Evolutionary conservation across 1,139 yeast species (phyloP).

Genomic region (Taphrina pruni): DNA sequence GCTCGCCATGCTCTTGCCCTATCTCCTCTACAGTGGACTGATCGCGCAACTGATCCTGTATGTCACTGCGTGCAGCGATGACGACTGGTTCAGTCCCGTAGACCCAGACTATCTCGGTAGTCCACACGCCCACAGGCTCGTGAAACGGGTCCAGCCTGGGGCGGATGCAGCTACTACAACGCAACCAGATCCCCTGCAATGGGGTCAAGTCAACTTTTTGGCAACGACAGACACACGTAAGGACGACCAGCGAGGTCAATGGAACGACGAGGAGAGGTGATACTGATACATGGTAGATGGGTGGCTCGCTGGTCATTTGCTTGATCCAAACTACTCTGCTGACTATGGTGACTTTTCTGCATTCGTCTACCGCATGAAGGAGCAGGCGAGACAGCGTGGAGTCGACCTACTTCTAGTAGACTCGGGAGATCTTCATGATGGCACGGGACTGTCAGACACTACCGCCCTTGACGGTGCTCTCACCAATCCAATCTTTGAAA

Average conservation of each 20-base stretch:
- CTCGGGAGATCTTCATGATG: slow-evolving; percentile 94
- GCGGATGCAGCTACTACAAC: slow-evolving; percentile 12
- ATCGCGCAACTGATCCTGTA: not conserved
- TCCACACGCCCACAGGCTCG: not conserved
- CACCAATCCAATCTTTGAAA: slow-evolving; percentile 26
- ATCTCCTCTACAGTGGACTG: not conserved
- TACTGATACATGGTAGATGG: slow-evolving; percentile 57
- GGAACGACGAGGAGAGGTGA: not conserved
- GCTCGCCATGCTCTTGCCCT: too few species aligned
- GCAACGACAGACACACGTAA: slow-evolving; percentile 89
- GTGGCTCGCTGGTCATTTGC: slow-evolving; percentile 87
- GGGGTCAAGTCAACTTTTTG: slow-evolving; percentile 67
- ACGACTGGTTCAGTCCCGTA: slow-evolving; percentile 10
- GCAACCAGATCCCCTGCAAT: slow-evolving; percentile 14
- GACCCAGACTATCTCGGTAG: slow-evolving; percentile 4
- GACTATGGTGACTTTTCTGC: slow-evolving; percentile 94
- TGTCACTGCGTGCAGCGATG: slow-evolving; percentile 2
- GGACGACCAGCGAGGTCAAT: not conserved
- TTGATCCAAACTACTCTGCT: slow-evolving; percentile 75
- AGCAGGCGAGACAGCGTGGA: slow-evolving; percentile 56
- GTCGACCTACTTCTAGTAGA: slow-evolving; percentile 78
- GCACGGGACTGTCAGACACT: slow-evolving; percentile 64
- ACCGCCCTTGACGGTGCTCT: slow-evolving; percentile 42
- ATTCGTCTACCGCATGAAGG: slow-evolving; percentile 62
- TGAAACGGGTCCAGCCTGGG: slow-evolving; percentile 22